Evolutionary conservation across 2,329 filamentous ascomycete species (phyloP), one percentile per base, ranked within the genome.

Genomic region (Aspergillus hiratsukae): DNA sequence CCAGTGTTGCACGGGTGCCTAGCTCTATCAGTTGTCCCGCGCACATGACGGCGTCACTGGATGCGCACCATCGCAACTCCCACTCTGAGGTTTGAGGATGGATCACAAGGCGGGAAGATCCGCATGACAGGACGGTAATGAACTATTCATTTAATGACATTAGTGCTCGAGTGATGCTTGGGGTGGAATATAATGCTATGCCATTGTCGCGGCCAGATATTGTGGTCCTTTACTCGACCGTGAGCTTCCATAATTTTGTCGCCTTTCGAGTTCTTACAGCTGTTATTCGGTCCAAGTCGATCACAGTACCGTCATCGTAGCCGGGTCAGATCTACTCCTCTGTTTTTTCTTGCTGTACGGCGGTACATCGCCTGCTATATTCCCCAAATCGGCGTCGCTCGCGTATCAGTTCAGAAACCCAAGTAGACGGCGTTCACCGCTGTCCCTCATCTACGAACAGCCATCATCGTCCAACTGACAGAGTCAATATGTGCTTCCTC

Each of bases 401-500:
- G 31, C 31, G 14, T 14, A 37, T 17, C 14, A 17, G 5, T 17
- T 14, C 31, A 37, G 14, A 5, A 3, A 7, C 14, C 14, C 31
- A 17, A 17, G 14, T 6, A 17, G 5, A 11, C 9, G n/a, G 41
- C 19, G 21, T 10, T 3, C 17, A 37, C 35, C 1, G 35, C 35
- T 37, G 10, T 37, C 23, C 21, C n/a, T 23, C 41, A 4, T 10
- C 41, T 45, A 45, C 41, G 19, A 23, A 6, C 19, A 21, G 41
- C 23, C n/a, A 14, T 10, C 41, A 23, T 19, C 7, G 4, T n/a
- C 10, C 10, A 19, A 21, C 23, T 23, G n/a, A 6, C 21, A 14
- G 19, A 14, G 19, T 29, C n/a, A 9, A 25, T 10, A 64, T 64
- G 62, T 63, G 62, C 49, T 62, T 64, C 51, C 35, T 58, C 49